Evolutionary conservation across 73 alveolate species (phyloP).

Genomic region (Durusdinium trenchii): DNA sequence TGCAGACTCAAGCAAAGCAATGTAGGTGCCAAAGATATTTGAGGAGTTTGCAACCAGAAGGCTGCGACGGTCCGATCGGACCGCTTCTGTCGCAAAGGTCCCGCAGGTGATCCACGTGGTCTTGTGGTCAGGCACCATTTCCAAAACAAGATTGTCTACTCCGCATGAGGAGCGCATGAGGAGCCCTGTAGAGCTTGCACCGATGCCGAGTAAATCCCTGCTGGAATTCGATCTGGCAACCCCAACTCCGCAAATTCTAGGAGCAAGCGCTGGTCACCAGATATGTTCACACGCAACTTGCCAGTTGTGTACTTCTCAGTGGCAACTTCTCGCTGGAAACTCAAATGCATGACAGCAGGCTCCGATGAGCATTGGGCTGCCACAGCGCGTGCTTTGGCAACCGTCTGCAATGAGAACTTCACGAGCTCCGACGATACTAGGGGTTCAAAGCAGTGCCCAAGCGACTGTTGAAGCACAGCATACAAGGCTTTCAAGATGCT

Average conservation of each 20-base stretch:
- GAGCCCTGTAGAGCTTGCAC: background rate
- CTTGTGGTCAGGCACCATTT: too few relatives aligned
- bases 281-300: background rate
- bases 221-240: background rate
- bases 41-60: background rate
- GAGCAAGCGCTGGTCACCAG: background rate
- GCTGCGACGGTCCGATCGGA: background rate
- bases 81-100: background rate
- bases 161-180: too few relatives aligned
- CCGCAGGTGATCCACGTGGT: background rate
- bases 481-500: background rate
- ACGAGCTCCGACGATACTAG: background rate
- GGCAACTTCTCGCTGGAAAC: background rate
- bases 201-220: background rate
- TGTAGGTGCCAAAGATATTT: background rate
- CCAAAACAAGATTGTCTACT: too few relatives aligned
- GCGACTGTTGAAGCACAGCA: background rate
- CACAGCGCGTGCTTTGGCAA: background rate
- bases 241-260: background rate
- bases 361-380: background rate
- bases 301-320: background rate
- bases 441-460: background rate
- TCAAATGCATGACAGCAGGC: background rate
- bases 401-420: background rate
- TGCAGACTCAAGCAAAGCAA: too few relatives aligned